These are phyloP conservation scores for Angomonas desouzai DNA, from an alignment of 208 protist genomes.

Conservation along the genomic window DNA sequence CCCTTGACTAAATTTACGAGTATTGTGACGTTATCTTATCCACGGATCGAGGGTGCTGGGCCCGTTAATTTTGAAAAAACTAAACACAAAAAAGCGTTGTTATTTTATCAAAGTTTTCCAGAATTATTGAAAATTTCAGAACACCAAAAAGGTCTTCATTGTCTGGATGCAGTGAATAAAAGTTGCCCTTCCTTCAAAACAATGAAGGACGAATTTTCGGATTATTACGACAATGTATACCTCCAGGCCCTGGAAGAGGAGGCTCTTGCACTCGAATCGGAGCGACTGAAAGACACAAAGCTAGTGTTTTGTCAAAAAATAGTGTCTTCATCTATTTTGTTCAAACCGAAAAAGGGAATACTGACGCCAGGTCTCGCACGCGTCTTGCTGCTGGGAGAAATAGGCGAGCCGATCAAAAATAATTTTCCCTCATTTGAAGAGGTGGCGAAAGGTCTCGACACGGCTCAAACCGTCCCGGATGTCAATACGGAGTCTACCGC, in stretches of 20 bases:
- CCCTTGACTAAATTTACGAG: slow-evolving; percentile 60
- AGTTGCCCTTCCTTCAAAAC: slow-evolving; percentile 30
- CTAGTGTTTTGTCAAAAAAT: slow-evolving; percentile 41
- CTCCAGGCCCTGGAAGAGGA: slow-evolving; percentile 37
- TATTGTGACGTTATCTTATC: slow-evolving; percentile 41
- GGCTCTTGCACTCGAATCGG: slow-evolving; percentile 23
- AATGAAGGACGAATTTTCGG: slow-evolving; percentile 29
- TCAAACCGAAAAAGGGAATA: slow-evolving; percentile 1
- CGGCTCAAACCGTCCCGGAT: background rate
- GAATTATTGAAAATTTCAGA: slow-evolving; percentile 51
- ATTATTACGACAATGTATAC: slow-evolving; percentile 41
- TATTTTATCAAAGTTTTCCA: slow-evolving; percentile 30
- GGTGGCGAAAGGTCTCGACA: background rate
- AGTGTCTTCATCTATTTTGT: slow-evolving; percentile 18
- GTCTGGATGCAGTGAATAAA: slow-evolving; percentile 40
- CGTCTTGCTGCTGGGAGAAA: slow-evolving; percentile 12
- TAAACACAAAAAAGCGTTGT: slow-evolving; percentile 59
- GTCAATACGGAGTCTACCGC: too few species aligned
- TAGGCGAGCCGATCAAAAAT: background rate
- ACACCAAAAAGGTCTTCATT: slow-evolving; percentile 35
- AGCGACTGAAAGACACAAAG: slow-evolving; percentile 29
- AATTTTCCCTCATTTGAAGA: slow-evolving; percentile 15
- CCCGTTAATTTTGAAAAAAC: slow-evolving; percentile 68
- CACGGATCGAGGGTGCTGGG: slow-evolving; percentile 25
- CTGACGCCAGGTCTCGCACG: background rate